Conservation (phyloP, 2,329 filamentous ascomycete species). For the Fusarium foetens region DNA sequence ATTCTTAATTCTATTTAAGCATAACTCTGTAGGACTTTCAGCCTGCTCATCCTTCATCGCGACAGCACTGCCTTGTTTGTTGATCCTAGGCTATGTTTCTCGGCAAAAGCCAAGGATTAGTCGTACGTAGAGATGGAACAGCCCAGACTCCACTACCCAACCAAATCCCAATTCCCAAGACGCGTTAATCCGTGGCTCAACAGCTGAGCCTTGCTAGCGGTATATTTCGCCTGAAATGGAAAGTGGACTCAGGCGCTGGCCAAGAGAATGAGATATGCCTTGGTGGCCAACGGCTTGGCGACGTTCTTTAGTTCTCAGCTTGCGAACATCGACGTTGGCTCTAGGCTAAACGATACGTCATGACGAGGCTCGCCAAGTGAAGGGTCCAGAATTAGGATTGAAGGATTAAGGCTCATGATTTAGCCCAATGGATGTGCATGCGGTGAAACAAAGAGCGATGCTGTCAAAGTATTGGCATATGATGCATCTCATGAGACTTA, state of each 20-base stretch:
- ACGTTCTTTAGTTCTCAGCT: not conserved
- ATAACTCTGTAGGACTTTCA: not conserved
- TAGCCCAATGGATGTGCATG: not conserved
- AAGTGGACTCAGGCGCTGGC: not conserved
- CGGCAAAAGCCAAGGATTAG: not conserved
- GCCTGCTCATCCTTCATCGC: no score
- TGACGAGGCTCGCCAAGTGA: not conserved
- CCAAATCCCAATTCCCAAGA: not conserved
- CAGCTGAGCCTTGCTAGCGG: not conserved
- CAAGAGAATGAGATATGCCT: not conserved
- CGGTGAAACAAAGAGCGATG: not conserved
- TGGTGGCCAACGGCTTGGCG: not conserved
- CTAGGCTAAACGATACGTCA: not conserved
- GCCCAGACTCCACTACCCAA: not conserved
- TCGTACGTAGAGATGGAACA: not conserved
- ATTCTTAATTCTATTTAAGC: not conserved
- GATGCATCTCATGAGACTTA: not conserved
- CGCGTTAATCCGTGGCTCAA: not conserved
- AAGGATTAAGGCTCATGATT: not conserved
- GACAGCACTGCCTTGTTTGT: not conserved
- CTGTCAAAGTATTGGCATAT: not conserved
- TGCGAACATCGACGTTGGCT: not conserved
- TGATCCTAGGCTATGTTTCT: not conserved
- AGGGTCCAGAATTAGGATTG: not conserved
- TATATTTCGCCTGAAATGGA: not conserved